phyloP scores from a whole-genome alignment of 2,329 filamentous ascomycete genomes.

The Tolypocladium endophyticum region DNA sequence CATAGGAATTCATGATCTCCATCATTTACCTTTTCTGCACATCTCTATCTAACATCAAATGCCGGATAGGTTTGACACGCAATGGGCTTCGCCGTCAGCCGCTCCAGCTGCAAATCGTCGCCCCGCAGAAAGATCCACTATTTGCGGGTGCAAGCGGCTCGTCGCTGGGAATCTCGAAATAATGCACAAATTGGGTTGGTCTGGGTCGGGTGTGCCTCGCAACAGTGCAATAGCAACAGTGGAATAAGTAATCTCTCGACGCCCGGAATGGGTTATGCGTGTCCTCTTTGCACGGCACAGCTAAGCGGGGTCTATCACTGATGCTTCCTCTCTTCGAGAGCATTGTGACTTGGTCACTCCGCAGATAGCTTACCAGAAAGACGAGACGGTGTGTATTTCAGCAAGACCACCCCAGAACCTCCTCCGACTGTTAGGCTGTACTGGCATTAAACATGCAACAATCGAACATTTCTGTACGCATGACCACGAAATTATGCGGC shows the following conservation, averaged over 20 bases:
- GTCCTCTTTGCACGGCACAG: neutral
- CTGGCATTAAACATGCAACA: too few relatives aligned
- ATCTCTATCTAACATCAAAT: neutral
- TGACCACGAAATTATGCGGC: too few relatives aligned
- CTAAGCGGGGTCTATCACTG: neutral
- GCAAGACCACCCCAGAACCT: too few relatives aligned
- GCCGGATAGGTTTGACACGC: neutral
- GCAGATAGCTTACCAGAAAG: too few relatives aligned
- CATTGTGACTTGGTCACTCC: too few relatives aligned
- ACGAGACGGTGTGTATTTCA: too few relatives aligned
- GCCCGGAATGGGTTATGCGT: neutral
- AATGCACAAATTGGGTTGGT: neutral
- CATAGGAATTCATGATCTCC: neutral
- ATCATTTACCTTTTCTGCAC: too few relatives aligned
- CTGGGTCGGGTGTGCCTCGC: neutral
- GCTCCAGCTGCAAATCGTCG: neutral
- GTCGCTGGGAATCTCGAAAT: neutral
- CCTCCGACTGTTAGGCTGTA: too few relatives aligned
- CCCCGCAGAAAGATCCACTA: neutral
- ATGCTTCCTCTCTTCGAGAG: neutral
- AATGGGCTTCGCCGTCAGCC: neutral
- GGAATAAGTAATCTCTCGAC: neutral
- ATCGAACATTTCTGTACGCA: too few relatives aligned
- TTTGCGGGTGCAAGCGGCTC: neutral
- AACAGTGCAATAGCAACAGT: neutral